phyloP scores from a whole-genome alignment of 371 early-diverging fungal genomes.

The Blakeslea trispora region DNA sequence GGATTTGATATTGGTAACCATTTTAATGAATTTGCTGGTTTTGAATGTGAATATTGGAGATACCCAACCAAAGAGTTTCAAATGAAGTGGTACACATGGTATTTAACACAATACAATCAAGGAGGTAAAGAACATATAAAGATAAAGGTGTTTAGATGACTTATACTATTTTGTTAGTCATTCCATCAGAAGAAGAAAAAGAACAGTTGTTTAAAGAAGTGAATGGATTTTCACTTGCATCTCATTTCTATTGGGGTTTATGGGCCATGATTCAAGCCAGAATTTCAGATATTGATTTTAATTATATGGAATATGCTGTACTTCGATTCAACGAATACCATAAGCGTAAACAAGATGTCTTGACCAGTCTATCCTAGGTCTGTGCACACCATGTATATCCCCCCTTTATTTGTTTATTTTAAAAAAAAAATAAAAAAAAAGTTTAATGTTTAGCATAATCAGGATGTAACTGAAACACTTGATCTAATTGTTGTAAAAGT shows the following conservation, averaged over 20 bases:
- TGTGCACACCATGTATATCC: too few relatives aligned
- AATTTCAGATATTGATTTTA: conserved; percentile 90
- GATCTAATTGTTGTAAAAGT: conserved; percentile 46
- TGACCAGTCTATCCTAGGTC: too few relatives aligned
- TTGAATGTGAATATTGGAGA: conserved; percentile 89
- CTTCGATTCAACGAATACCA: conserved; percentile 80
- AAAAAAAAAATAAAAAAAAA: conserved; percentile 3
- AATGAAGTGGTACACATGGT: conserved; percentile 71
- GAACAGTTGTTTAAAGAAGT: conserved; percentile 74
- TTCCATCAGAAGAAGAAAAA: conserved; percentile 55
- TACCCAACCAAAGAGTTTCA: conserved; percentile 79
- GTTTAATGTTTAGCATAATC: conserved; percentile 29
- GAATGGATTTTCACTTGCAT: conserved; percentile 80
- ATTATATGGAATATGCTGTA: conserved; percentile 90
- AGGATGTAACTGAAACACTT: conserved; percentile 37
- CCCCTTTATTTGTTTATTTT: background rate
- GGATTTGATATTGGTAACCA: conserved; percentile 96
- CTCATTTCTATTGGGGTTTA: conserved; percentile 92
- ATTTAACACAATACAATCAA: conserved; percentile 44
- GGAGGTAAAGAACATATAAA: conserved; percentile 44
- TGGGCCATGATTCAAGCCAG: conserved; percentile 92
- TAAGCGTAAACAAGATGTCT: conserved; percentile 46
- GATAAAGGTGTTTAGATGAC: too few relatives aligned
- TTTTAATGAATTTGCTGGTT: conserved; percentile 92
- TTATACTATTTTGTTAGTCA: conserved; percentile 13